Percentiles rank a stretch among this genome's conserved stretches.
These are phyloP conservation scores for Backusella tarrabulga DNA, from an alignment of 192 early-diverging fungal genomes.

Conservation along the genomic window DNA sequence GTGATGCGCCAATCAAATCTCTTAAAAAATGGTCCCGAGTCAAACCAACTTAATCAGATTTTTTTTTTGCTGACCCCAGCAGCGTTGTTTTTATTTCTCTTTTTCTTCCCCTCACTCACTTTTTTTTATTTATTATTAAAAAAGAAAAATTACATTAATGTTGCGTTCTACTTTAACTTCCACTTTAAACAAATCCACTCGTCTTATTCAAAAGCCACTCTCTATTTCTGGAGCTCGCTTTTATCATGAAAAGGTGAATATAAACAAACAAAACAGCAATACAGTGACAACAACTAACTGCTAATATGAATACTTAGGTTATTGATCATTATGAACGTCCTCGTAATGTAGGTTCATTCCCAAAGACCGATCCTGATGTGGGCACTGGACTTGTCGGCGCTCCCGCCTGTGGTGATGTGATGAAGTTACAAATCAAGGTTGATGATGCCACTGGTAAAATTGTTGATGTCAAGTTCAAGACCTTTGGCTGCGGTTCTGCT, in stretches of 20 bases:
- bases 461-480: constrained; percentile 97
- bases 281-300: background rate
- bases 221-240: constrained; percentile 18
- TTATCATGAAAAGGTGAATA: constrained; percentile 31
- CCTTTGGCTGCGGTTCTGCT: constrained; percentile 96
- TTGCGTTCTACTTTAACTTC: constrained; percentile 15
- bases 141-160: background rate
- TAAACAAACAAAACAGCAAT: background rate
- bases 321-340: constrained; percentile 98
- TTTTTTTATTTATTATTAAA: background rate
- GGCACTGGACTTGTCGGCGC: constrained; percentile 94
- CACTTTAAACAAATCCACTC: constrained; percentile 4
- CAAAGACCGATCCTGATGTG: constrained; percentile 84
- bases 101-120: background rate
- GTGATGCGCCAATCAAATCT: background rate
- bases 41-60: background rate
- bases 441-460: constrained; percentile 90
- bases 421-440: constrained; percentile 96
- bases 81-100: background rate
- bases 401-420: constrained; percentile 87
- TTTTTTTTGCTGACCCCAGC: background rate
- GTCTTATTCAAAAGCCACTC: constrained; percentile 16
- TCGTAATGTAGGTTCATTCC: constrained; percentile 93
- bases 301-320: constrained; percentile 51
- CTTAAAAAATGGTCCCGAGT: background rate